A percentile compares a stretch with the other conserved stretches of the same genome.
Conservation (phyloP, 2,329 filamentous ascomycete species). For the Sarocladiaceae sp. region DNA sequence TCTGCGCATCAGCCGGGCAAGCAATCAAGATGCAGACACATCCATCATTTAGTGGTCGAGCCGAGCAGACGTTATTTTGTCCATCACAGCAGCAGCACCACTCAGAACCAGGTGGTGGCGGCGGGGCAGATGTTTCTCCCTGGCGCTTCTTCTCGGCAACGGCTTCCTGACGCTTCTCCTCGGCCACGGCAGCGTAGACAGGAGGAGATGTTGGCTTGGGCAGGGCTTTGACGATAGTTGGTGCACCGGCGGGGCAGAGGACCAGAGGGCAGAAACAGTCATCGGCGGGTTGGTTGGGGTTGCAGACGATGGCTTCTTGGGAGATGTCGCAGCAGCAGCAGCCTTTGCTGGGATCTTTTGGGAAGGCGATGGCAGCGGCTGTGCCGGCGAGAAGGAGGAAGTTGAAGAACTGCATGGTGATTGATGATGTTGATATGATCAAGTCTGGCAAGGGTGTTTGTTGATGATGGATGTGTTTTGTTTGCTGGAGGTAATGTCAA, state of each 20-base stretch:
- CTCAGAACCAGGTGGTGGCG: constrained; percentile 11
- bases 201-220: constrained; percentile 9
- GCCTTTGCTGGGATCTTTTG: constrained; percentile 14
- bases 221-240: constrained; percentile 8
- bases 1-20: constrained; percentile 12
- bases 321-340: constrained; percentile 32
- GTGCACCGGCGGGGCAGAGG: constrained; percentile 19
- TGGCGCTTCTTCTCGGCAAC: constrained; percentile 9
- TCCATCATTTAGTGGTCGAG: constrained; percentile 10
- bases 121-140: constrained; percentile 17
- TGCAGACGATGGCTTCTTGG: constrained; percentile 20
- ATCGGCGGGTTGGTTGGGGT: constrained; percentile 9
- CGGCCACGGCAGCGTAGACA: constrained; percentile 1
- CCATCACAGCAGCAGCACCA: constrained; percentile 19
- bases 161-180: constrained; percentile 11
- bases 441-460: too few relatives aligned
- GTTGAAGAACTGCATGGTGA: constrained; percentile 14
- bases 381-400: constrained; percentile 17
- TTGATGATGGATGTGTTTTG: background rate
- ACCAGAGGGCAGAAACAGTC: constrained; percentile 23
- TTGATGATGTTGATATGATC: background rate
- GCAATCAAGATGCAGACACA: constrained; percentile 13
- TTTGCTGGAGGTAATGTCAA: constrained; percentile 13
- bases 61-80: background rate
- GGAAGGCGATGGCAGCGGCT: constrained; percentile 16